Evolutionary conservation across 179 eudicot species (phyloP), one percentile per base, ranked within the genome.

Genomic region (Beta macrorhiza): DNA sequence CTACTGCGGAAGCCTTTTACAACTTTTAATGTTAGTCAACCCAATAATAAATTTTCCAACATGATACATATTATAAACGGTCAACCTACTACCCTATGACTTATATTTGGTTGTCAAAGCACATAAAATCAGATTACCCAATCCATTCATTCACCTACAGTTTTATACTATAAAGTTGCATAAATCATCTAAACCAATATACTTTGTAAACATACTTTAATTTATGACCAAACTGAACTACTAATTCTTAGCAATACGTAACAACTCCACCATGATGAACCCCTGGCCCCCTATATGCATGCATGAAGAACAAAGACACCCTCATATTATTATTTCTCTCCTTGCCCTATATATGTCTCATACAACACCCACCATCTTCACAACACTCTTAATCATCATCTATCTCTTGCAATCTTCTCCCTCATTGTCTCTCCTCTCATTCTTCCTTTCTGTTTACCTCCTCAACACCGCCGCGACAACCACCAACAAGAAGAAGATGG

Each of bases 41-140:
- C 29, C 56, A 12, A 53, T n/a, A 22, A 42, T 15, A 2, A 4
- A 29, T 29, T 29, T 29, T 29, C n/a, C 32, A 32, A 5, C 4
- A 13, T 61, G 19, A 67, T 37, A 67, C 72, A 37, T 71, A 71
- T 9, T 19, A 71, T 52, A 53, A 51, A 72, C n/a, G 65, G 65
- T 74, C 74, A 80, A 74, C 83, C 74, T 51, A 65, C 77, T 72
- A 49, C 74, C 75, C 13, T n/a, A 53, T n/a, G 53, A 32, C 45
- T 75, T 42, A 55, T 57, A 70, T 68, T 68, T 47, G 7, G 79
- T 81, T 69, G 84, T 69, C 83, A 76, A 80, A 71, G 78, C 74
- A 63, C 78, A 53, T 63, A 80, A 76, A 75, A 80, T 83, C 86
- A 70, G 70, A 84, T 77, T 62, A 84, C 81, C 84, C 86, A 81